Conservation (phyloP, 2,329 filamentous ascomycete genomes). For the Ophiostoma triangulosporum region DNA sequence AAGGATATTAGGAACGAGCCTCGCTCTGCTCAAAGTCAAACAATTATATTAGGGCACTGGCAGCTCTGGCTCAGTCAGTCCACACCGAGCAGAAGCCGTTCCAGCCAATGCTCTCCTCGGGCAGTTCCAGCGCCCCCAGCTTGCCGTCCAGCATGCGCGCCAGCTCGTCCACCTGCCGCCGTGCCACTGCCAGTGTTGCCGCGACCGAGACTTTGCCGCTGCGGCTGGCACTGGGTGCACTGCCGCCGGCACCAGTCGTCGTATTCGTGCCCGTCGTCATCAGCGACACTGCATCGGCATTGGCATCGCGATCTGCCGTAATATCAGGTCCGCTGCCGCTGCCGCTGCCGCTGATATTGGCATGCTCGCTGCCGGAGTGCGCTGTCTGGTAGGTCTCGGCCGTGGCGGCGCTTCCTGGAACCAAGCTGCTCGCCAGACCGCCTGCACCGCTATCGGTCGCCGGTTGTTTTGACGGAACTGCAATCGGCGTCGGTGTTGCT, state of each 20-base stretch:
- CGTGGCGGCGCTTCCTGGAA: background rate
- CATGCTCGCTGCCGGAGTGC: background rate
- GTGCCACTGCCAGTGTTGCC: constrained; percentile 35
- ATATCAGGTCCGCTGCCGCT: background rate
- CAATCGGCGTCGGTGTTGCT: background rate
- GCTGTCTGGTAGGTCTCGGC: constrained; percentile 6
- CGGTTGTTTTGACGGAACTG: background rate
- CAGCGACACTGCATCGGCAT: constrained; percentile 8
- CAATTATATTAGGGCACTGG: background rate
- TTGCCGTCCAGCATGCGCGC: constrained; percentile 47
- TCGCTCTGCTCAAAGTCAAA: background rate
- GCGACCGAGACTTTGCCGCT: constrained; percentile 24
- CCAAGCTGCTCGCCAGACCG: background rate
- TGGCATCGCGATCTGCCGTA: background rate
- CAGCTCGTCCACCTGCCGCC: constrained; percentile 45
- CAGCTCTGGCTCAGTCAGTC: no score
- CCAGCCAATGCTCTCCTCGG: constrained; percentile 35
- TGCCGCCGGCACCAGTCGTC: constrained; percentile 15
- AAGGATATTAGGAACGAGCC: background rate
- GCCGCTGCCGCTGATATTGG: no score
- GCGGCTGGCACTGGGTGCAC: constrained; percentile 25
- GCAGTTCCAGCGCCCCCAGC: constrained; percentile 38
- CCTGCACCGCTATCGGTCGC: background rate
- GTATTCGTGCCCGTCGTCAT: constrained; percentile 18
- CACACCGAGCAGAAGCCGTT: constrained; percentile 14